Percentiles rank a stretch among this genome's conserved stretches.
Evolutionary conservation across 2,329 filamentous ascomycete genomes (phyloP).

Genomic region (Trichoderma simmonsii): DNA sequence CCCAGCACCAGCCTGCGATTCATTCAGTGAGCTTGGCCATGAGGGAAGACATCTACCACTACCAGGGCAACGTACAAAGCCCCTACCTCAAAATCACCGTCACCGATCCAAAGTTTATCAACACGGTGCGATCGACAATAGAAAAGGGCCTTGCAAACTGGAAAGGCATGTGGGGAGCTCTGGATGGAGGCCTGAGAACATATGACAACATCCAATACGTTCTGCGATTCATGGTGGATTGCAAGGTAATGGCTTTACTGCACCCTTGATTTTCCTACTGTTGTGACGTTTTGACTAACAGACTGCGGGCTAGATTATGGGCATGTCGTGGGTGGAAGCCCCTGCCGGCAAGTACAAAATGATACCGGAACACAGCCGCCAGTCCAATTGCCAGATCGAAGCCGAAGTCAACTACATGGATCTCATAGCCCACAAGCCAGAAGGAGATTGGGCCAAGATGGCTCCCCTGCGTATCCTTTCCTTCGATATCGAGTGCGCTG

Average conservation of each 20-base stretch:
- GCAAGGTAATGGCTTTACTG: constrained; percentile 55
- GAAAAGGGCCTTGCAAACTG: constrained; percentile 79
- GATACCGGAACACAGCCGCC: constrained; percentile 61
- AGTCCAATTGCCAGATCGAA: constrained; percentile 97
- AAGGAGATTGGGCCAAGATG: constrained; percentile 98
- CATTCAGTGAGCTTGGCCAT: constrained; percentile 78
- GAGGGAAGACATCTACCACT: constrained; percentile 89
- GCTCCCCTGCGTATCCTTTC: constrained; percentile 88
- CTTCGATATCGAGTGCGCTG: constrained; percentile 98
- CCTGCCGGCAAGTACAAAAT: constrained; percentile 71
- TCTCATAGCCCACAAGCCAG: constrained; percentile 79
- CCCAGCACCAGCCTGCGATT: constrained; percentile 70
- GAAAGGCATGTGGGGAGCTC: constrained; percentile 80
- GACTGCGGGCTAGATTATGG: constrained; percentile 59
- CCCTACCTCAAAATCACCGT: constrained; percentile 93
- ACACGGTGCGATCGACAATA: constrained; percentile 69
- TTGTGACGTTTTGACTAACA: not conserved
- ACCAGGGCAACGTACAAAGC: constrained; percentile 87
- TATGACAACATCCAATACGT: constrained; percentile 97
- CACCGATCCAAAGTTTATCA: constrained; percentile 81
- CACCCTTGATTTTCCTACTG: not conserved
- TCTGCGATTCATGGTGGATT: constrained; percentile 96
- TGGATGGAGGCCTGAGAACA: constrained; percentile 71
- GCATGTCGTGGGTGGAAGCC: constrained; percentile 97
- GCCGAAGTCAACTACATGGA: constrained; percentile 79